Evolutionary conservation across 2,329 filamentous ascomycete genomes (phyloP).

Genomic region (Aaosphaeria arxii): DNA sequence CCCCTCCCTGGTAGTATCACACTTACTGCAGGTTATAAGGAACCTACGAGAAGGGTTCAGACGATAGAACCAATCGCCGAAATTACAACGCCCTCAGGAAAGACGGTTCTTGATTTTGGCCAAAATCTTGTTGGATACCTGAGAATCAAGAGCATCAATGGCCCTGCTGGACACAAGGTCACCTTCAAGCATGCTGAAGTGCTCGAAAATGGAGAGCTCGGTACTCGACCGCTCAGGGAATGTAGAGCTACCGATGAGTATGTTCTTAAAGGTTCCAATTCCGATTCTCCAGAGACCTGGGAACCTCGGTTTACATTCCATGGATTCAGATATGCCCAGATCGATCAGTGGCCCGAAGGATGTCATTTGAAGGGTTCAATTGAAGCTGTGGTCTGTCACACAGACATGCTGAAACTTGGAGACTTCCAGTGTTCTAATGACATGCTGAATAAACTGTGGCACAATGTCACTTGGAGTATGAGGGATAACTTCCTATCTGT

Average conservation of each 20-base stretch:
- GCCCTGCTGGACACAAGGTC: constrained; percentile 40
- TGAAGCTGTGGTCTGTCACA: constrained; percentile 47
- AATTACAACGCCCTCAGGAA: constrained; percentile 40
- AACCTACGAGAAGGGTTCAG: constrained; percentile 43
- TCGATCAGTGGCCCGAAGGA: constrained; percentile 41
- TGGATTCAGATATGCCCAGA: constrained; percentile 52
- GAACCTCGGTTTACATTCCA: constrained; percentile 53
- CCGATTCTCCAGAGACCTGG: constrained; percentile 30
- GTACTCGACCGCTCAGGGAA: constrained; percentile 42
- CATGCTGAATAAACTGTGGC: constrained; percentile 53
- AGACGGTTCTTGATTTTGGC: constrained; percentile 55
- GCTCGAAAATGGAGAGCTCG: constrained; percentile 48
- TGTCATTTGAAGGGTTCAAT: constrained; percentile 15
- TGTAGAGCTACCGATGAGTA: constrained; percentile 45
- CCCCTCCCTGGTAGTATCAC: background rate
- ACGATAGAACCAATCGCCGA: constrained; percentile 22
- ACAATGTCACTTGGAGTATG: constrained; percentile 57
- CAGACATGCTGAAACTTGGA: constrained; percentile 51
- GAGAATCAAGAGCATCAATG: constrained; percentile 34
- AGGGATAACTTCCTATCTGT: constrained; percentile 51
- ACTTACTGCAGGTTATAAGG: constrained; percentile 25
- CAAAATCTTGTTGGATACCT: constrained; percentile 57
- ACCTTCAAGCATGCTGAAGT: constrained; percentile 55
- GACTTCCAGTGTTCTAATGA: constrained; percentile 52
- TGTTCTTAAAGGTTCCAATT: constrained; percentile 18